Evolutionary conservation across 495 filamentous ascomycete species (phyloP).

Genomic region (Penicillium salamii): DNA sequence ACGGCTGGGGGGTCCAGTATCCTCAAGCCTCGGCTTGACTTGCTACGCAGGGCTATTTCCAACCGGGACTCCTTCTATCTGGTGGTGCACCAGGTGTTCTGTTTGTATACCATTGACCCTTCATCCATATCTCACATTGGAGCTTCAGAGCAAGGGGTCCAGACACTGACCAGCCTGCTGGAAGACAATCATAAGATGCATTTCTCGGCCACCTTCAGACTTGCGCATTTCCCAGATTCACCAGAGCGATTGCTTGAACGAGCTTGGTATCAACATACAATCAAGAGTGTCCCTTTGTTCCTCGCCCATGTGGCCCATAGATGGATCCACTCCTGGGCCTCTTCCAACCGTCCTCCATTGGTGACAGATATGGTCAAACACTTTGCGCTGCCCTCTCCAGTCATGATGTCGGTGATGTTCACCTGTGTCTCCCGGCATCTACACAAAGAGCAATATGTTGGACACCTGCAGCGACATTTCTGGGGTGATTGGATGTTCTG

Average conservation of each 20-base stretch:
- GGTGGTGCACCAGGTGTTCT: constrained; percentile 66
- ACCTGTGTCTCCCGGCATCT: too few species aligned
- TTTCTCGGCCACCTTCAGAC: neutral
- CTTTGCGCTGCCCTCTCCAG: neutral
- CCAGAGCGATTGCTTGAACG: neutral
- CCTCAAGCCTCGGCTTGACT: constrained; percentile 44
- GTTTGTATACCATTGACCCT: constrained; percentile 40
- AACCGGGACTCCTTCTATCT: constrained; percentile 61
- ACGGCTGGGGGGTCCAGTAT: neutral
- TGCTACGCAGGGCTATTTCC: constrained; percentile 56
- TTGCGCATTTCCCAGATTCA: constrained; percentile 2
- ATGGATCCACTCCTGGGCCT: neutral
- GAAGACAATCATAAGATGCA: constrained; percentile 14
- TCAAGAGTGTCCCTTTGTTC: neutral
- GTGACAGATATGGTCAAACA: neutral
- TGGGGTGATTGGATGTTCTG: too few species aligned
- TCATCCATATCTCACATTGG: constrained; percentile 2
- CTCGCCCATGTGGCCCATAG: neutral
- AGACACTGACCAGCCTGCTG: neutral
- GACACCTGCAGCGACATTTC: too few species aligned
- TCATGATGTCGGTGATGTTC: constrained; percentile 8
- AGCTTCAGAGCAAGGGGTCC: neutral
- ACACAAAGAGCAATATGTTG: too few species aligned
- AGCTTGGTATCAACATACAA: neutral
- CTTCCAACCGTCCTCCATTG: neutral